These are phyloP conservation scores for Colletotrichum godetiae DNA, from an alignment of 2,329 filamentous ascomycete genomes.

Conservation along the genomic window DNA sequence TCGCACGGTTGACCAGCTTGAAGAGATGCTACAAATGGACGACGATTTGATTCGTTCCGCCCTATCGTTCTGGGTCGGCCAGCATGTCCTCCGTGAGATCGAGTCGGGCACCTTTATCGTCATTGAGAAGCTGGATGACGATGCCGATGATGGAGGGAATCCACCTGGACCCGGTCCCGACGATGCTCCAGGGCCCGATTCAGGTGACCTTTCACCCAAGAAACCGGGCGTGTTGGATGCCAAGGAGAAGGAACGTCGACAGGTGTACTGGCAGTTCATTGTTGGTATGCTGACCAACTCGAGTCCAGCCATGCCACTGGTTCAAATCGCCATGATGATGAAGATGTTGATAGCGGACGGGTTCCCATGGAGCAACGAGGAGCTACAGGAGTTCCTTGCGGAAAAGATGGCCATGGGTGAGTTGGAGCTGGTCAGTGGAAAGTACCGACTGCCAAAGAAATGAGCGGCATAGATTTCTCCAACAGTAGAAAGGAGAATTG, in stretches of 20 bases:
- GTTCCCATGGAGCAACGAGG: conserved; percentile 90
- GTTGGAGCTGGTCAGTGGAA: conserved; percentile 76
- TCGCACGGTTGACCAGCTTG: conserved; percentile 64
- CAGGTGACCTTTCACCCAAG: conserved; percentile 54
- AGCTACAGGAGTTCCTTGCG: conserved; percentile 82
- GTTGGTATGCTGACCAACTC: conserved; percentile 95
- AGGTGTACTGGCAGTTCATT: conserved; percentile 91
- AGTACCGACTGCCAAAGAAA: conserved; percentile 75
- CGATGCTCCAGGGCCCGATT: conserved; percentile 39
- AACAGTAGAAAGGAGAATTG: background rate
- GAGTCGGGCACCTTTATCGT: conserved; percentile 70
- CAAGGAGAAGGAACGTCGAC: conserved; percentile 69
- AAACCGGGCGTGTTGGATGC: conserved; percentile 67
- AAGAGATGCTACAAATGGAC: conserved; percentile 75
- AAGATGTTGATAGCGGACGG: conserved; percentile 90
- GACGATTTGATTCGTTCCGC: conserved; percentile 76
- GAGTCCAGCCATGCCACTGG: conserved; percentile 80
- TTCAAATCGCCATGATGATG: conserved; percentile 92
- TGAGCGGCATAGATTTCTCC: conserved; percentile 44
- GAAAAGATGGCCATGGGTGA: conserved; percentile 80
- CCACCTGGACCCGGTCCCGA: conserved; percentile 41
- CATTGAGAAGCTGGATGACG: conserved; percentile 70
- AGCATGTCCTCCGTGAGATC: conserved; percentile 71
- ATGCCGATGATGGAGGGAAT: conserved; percentile 43
- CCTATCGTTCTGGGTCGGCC: conserved; percentile 77